Evolutionary conservation across 148 eudicot genomes (phyloP).

Genomic region (Drosera capensis): DNA sequence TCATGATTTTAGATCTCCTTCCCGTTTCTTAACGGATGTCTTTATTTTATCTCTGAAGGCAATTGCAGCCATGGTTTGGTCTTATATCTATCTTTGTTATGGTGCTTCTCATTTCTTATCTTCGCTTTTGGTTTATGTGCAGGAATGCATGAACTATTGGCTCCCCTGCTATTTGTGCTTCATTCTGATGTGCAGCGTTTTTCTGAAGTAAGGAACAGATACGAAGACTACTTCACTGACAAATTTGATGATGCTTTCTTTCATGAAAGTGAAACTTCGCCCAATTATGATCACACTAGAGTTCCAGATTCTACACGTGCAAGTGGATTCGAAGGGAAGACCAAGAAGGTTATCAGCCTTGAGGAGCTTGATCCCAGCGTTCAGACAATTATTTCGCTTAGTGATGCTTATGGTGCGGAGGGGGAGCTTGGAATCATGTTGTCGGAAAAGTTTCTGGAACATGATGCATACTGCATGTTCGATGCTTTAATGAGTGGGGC

Average conservation of each 20-base stretch:
- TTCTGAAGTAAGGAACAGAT: slow-evolving; percentile 43
- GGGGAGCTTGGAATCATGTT: slow-evolving; percentile 88
- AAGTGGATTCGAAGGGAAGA: slow-evolving; percentile 17
- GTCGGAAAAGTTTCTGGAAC: slow-evolving; percentile 88
- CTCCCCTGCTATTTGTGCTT: slow-evolving; percentile 76
- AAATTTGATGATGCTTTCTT: slow-evolving; percentile 68
- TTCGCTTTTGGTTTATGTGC: slow-evolving; percentile 7
- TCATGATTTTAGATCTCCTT: too few species aligned
- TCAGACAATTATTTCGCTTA: slow-evolving; percentile 52
- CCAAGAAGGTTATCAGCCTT: slow-evolving; percentile 25
- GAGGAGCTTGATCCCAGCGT: slow-evolving; percentile 56
- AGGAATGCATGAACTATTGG: slow-evolving; percentile 99
- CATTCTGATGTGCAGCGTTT: slow-evolving; percentile 74
- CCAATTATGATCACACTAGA: slow-evolving; percentile 53
- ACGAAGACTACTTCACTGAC: slow-evolving; percentile 83
- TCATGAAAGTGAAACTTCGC: slow-evolving; percentile 41
- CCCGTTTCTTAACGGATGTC: too few species aligned
- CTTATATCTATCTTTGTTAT: neutral
- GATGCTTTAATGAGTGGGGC: slow-evolving; percentile 90
- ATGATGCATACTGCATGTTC: slow-evolving; percentile 85
- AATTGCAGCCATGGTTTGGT: neutral
- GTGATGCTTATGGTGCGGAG: slow-evolving; percentile 96
- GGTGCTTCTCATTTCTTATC: slow-evolving; percentile 1
- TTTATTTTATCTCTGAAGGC: neutral
- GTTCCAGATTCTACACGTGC: slow-evolving; percentile 29